Evolutionary conservation across 2,329 filamentous ascomycete species (phyloP), one percentile per base, ranked within the genome.

Genomic region (Alternaria arbusti): DNA sequence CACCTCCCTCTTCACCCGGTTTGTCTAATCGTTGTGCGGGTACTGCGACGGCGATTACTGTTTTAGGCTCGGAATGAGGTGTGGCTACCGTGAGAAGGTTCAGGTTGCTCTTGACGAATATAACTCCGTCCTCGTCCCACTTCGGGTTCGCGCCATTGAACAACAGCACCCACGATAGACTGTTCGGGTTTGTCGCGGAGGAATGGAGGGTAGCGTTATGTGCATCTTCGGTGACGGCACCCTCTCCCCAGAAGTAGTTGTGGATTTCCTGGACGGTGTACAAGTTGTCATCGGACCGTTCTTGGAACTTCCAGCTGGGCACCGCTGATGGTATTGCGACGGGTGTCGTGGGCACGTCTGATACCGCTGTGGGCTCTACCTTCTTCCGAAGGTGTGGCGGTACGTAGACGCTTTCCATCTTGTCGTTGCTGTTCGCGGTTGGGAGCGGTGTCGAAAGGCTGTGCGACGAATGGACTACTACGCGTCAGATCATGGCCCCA

Each of bases 21-120:
- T 46, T 7, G 8, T 46, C 20, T 23, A 46, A 8, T 23, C 20
- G 20, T 15, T 46, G 10, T 0, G 22, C 2, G 4, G 20, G 11
- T 23, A 9, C 12, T 46, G 44, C 44, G 44, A 23, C 7, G 7
- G 12, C 7, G 4, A 23, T 23, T 5, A 13, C 22, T 15, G 20
- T 4, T 25, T 9, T 23, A 25, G 12, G 11, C n/a, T 40, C 36
- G 9, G 4, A 17, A 17, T 15, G 8, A 3, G n/a, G n/a, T 17
- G 4, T 45, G 50, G 26, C 17, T 15, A 17, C 36, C 17, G 40
- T 36, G 15, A 46, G 25, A 40, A 51, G 26, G 13, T 54, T 20
- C 36, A 54, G 23, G 11, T 36, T 61, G 52, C 52, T 51, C 12
- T 49, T 60, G 9, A 46, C 54, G 8, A 56, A 56, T 3, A 56